These are phyloP conservation scores for Harrya chromipes DNA, from an alignment of 768 basidiomycete genomes.

Conservation along the genomic window DNA sequence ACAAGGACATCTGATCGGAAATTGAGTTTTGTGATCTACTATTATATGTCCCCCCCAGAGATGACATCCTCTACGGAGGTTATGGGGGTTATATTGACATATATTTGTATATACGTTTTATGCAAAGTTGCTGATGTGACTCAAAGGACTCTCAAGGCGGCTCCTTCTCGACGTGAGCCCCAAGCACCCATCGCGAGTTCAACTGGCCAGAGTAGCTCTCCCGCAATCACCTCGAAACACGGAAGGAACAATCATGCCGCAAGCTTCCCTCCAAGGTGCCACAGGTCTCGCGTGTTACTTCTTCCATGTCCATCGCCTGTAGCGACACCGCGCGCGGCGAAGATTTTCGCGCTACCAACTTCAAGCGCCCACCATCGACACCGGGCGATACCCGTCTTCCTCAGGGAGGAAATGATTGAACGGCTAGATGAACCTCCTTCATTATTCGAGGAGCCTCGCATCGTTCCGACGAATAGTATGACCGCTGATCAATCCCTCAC, in stretches of 20 bases:
- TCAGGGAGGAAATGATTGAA: conserved; percentile 50
- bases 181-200: not conserved
- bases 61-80: not conserved
- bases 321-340: conserved; percentile 16
- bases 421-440: conserved; percentile 50
- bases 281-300: conserved; percentile 1
- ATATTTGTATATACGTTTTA: not conserved
- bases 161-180: conserved; percentile 2
- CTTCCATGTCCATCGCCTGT: conserved; percentile 7
- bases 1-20: not conserved
- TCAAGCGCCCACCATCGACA: conserved; percentile 74
- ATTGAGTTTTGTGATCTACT: not conserved
- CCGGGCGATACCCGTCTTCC: conserved; percentile 59
- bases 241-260: conserved; percentile 12
- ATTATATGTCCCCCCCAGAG: too few species aligned
- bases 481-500: conserved; percentile 46
- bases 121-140: not conserved
- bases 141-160: conserved; percentile 7
- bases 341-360: conserved; percentile 58
- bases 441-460: conserved; percentile 44
- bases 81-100: not conserved
- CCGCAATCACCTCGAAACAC: conserved; percentile 4
- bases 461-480: conserved; percentile 54
- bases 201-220: not conserved
- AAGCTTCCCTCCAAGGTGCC: conserved; percentile 20